A percentile compares a stretch with the other conserved stretches of the same genome.
Conservation (phyloP, 805 yeast genomes). For the Yarrowia phangngaensis region DNA sequence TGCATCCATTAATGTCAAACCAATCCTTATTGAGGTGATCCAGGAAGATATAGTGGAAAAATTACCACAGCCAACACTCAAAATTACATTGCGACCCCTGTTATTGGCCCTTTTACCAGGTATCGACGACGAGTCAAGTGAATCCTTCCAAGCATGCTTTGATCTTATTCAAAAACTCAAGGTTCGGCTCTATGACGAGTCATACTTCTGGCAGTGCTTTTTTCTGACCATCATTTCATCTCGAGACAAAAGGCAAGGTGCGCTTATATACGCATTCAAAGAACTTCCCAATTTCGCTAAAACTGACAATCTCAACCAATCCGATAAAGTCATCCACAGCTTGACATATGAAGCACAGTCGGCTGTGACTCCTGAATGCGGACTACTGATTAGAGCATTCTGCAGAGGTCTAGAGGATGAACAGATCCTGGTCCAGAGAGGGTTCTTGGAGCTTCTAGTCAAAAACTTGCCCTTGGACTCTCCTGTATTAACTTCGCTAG, state of each 20-base stretch:
- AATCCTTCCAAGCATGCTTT: slow-evolving; percentile 62
- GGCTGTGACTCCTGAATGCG: slow-evolving; percentile 72
- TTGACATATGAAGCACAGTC: slow-evolving; percentile 50
- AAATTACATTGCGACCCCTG: slow-evolving; percentile 61
- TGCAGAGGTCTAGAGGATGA: slow-evolving; percentile 65
- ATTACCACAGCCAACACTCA: slow-evolving; percentile 49
- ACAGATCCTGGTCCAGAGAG: slow-evolving; percentile 72
- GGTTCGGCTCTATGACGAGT: slow-evolving; percentile 55
- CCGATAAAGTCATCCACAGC: slow-evolving; percentile 21
- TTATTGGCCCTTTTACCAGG: slow-evolving; percentile 77
- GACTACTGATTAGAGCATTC: slow-evolving; percentile 70
- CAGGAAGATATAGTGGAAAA: slow-evolving; percentile 50
- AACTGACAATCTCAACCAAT: slow-evolving; percentile 4
- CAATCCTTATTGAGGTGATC: slow-evolving; percentile 63
- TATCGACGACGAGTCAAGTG: slow-evolving; percentile 88
- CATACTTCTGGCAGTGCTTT: slow-evolving; percentile 82
- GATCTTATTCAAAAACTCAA: slow-evolving; percentile 59
- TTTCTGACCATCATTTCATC: slow-evolving; percentile 72
- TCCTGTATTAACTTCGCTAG: slow-evolving; percentile 48
- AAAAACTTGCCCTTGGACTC: slow-evolving; percentile 64
- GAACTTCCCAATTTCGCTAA: slow-evolving; percentile 56
- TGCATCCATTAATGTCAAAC: slow-evolving; percentile 85
- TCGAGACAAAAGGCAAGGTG: slow-evolving; percentile 79
- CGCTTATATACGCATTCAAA: slow-evolving; percentile 67
- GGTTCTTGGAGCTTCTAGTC: slow-evolving; percentile 76